Evolutionary conservation across 2,329 filamentous ascomycete genomes (phyloP), one percentile per base, ranked within the genome.

Genomic region (Beauveria medogensis): DNA sequence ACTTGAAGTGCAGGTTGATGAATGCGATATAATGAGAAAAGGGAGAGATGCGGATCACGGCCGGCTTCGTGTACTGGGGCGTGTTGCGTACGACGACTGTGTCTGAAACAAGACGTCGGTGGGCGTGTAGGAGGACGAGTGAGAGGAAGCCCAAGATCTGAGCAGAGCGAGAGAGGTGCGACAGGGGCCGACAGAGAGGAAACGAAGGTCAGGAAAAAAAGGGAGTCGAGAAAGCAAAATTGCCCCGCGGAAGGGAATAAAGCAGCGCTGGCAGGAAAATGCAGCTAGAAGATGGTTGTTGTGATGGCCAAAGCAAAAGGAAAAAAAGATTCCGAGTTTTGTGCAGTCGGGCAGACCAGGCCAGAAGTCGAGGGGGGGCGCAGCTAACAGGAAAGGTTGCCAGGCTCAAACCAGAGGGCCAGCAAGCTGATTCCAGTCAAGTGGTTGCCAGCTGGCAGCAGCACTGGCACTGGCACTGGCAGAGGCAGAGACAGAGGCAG

Each of bases 201-300:
- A 61, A 61, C 48, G 59, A 56, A 44, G 24, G 28, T 48, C 24
- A 22, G 14, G 37, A 40, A 63, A 50, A 55, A 44, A 57, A 40
- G 44, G 40, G 28, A 52, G 55, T 55, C 55, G 41, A 51, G 54
- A 60, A 54, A 59, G 59, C 51, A 55, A 43, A 26, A 56, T 28
- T 53, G 57, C 57, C 57, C 57, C 48, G 28, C 48, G 48, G 28
- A n/a, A 59, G 50, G 57, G 53, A 55, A 52, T 61, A 53, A 56
- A 59, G 56, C 48, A 44, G 26, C 18, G 53, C 59, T 37, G 28
- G 9, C 26, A 47, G 37, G 30, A 59, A 53, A 37, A 37, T 37
- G 34, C 34, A 37, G 24, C 43, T 20, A 46, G 28, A 40, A 44
- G 30, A 24, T 43, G 26, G 34, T 44, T 44, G 47, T 44, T 51